Conservation (phyloP, 805 yeast genomes). For the Hanseniaspora occidentalis region DNA sequence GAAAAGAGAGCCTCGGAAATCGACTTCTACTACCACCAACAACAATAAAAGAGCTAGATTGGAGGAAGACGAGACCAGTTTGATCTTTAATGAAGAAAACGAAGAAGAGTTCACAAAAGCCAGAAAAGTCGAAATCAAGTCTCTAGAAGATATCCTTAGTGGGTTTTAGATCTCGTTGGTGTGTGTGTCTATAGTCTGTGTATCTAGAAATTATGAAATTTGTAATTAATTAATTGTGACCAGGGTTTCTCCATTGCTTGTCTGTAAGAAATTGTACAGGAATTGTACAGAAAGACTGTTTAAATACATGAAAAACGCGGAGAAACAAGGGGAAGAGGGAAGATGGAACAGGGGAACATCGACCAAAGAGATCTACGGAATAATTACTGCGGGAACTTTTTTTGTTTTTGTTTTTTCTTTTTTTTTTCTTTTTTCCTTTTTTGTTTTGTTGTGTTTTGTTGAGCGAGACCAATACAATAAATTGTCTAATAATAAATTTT, state of each 20-base stretch:
- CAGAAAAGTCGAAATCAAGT: background rate
- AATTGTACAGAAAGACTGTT: background rate
- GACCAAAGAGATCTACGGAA: too few species aligned
- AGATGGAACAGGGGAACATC: too few species aligned
- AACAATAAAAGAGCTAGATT: too few species aligned
- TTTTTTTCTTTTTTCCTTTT: background rate
- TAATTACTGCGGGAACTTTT: too few species aligned
- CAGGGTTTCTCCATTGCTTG: background rate
- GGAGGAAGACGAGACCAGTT: too few species aligned
- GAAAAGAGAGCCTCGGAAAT: too few species aligned
- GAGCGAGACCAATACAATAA: too few species aligned
- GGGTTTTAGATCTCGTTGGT: background rate
- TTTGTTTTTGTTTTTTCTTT: background rate
- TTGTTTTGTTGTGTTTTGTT: background rate
- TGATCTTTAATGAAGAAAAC: background rate
- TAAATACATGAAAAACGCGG: too few species aligned
- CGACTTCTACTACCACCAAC: too few species aligned
- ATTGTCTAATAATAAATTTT: too few species aligned
- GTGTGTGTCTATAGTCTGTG: slow-evolving; percentile 1
- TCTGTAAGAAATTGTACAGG: background rate
- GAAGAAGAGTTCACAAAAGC: background rate
- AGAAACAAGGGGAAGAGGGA: too few species aligned
- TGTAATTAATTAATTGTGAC: background rate
- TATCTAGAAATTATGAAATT: background rate
- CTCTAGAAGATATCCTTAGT: background rate